Percentiles rank a stretch among this genome's conserved stretches.
phyloP scores from a whole-genome alignment of 495 filamentous ascomycete species.

The Chaetomium fimeti region DNA sequence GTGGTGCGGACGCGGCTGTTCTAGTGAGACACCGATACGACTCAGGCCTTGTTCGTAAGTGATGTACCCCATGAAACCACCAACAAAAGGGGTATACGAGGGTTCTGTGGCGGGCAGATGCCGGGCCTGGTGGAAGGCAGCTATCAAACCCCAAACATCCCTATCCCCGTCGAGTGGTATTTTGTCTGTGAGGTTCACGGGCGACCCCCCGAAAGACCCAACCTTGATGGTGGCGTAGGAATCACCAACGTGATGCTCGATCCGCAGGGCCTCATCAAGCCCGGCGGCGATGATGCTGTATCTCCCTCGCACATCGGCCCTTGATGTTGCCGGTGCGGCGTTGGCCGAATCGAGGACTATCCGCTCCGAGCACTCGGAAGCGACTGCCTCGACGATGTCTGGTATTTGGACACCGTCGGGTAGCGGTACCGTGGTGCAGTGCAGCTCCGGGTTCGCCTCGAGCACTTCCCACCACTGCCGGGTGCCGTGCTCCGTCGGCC shows the following conservation, averaged over 20 bases:
- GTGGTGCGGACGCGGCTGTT: slow-evolving; percentile 38
- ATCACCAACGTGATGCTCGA: slow-evolving; percentile 55
- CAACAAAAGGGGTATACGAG: slow-evolving; percentile 66
- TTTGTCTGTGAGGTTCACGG: slow-evolving; percentile 25
- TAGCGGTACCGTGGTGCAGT: slow-evolving; percentile 34
- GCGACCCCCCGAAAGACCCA: slow-evolving; percentile 5
- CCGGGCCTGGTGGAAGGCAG: slow-evolving; percentile 56
- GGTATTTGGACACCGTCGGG: slow-evolving; percentile 43
- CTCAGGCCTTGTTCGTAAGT: slow-evolving; percentile 83
- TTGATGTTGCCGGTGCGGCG: slow-evolving; percentile 36
- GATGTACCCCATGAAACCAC: slow-evolving; percentile 85
- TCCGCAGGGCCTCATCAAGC: slow-evolving; percentile 48
- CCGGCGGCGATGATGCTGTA: slow-evolving; percentile 68
- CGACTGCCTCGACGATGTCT: slow-evolving; percentile 51
- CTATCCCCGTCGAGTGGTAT: slow-evolving; percentile 38
- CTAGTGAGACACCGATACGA: slow-evolving; percentile 51
- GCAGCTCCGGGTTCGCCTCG: slow-evolving; percentile 31
- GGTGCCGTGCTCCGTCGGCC: not conserved
- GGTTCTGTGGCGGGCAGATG: slow-evolving; percentile 33
- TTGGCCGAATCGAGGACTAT: slow-evolving; percentile 58
- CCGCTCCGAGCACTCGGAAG: slow-evolving; percentile 41
- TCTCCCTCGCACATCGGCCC: slow-evolving; percentile 53
- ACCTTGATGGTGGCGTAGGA: slow-evolving; percentile 37
- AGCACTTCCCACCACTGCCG: slow-evolving; percentile 32
- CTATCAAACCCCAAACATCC: slow-evolving; percentile 57